Evolutionary conservation across 164 flowering plant genomes (phyloP), one percentile per base, ranked within the genome.

Genomic region (Chimonanthus salicifolius): DNA sequence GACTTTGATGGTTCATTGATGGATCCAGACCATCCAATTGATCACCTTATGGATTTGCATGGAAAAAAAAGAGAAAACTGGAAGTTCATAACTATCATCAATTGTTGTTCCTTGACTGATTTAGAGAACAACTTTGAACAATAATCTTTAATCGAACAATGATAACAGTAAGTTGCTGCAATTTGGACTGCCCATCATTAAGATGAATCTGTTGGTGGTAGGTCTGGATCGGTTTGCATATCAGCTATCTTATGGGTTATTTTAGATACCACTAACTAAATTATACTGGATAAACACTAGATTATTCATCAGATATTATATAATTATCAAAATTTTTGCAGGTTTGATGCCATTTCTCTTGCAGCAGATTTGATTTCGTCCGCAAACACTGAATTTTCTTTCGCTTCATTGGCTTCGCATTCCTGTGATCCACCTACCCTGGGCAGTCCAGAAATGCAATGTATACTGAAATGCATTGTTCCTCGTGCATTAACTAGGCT

Each of bases 341-440:
- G 99, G 99, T 83, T 83, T 85, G 72, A 89, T 80, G 79, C 85
- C 70, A 78, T 90, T 81, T 86, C 88, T 74, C 75, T 95, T 78
- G 97, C 91, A 69, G 85, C 98, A 64, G 79, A 88, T 67, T 78
- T 95, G 87, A 77, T 95, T 78, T 84, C 90, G 47, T 79, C 92
- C 10, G 87, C 88, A 67, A 73, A 85, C 60, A 68, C 73, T 4
- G 82, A 81, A 45, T 43, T 73, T 62, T 67, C 85, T 13, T 81
- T 85, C 77, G 83, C 71, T 67, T 85, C 86, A 74, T 68, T 82
- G 51, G 71, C 73, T 80, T 68, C 78, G 43, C 76, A 54, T 54
- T 71, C 66, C 44, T 70, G 78, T 44, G 82, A 83, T 67, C 75
- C 83, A 10, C 83, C 83, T 72, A 68, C 84, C 15, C 71, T 80